A percentile compares a stretch with the other conserved stretches of the same genome.
Conservation (phyloP, 2,329 filamentous ascomycete genomes). For the Sphaerulina musiva region DNA sequence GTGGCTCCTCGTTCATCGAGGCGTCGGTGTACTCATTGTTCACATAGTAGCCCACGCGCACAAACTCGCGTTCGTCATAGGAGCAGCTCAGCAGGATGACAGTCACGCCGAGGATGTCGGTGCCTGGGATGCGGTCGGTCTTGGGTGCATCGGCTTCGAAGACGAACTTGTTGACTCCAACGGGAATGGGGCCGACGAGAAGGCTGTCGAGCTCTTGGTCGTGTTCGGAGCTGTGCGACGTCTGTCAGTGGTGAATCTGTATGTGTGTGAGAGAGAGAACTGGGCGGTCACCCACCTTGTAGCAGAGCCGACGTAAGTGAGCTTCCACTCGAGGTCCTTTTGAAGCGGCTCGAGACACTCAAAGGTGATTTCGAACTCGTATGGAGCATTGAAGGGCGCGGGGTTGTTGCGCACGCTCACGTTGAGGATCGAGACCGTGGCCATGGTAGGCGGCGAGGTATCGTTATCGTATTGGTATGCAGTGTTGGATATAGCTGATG, state of each 20-base stretch:
- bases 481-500: background rate
- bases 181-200: slow-evolving; percentile 92
- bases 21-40: slow-evolving; percentile 98
- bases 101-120: slow-evolving; percentile 93
- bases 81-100: slow-evolving; percentile 94
- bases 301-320: slow-evolving; percentile 97
- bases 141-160: slow-evolving; percentile 94
- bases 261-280: background rate
- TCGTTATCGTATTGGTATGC: slow-evolving; percentile 16
- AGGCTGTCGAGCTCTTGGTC: slow-evolving; percentile 97
- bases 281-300: slow-evolving; percentile 64
- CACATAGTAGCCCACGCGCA: slow-evolving; percentile 97
- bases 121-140: slow-evolving; percentile 81
- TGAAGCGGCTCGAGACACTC: slow-evolving; percentile 92
- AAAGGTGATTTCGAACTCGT: slow-evolving; percentile 98
- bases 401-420: slow-evolving; percentile 97
- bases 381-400: slow-evolving; percentile 83
- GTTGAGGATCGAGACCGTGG: slow-evolving; percentile 89
- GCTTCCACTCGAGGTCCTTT: slow-evolving; percentile 98
- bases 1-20: slow-evolving; percentile 80
- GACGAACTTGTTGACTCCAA: slow-evolving; percentile 97
- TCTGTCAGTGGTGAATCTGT: slow-evolving; percentile 4
- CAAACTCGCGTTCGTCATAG: slow-evolving; percentile 94
- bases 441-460: slow-evolving; percentile 55
- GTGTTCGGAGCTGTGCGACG: slow-evolving; percentile 68